Evolutionary conservation across 768 basidiomycete species (phyloP).

Genomic region (Vishniacozyma victoriae): DNA sequence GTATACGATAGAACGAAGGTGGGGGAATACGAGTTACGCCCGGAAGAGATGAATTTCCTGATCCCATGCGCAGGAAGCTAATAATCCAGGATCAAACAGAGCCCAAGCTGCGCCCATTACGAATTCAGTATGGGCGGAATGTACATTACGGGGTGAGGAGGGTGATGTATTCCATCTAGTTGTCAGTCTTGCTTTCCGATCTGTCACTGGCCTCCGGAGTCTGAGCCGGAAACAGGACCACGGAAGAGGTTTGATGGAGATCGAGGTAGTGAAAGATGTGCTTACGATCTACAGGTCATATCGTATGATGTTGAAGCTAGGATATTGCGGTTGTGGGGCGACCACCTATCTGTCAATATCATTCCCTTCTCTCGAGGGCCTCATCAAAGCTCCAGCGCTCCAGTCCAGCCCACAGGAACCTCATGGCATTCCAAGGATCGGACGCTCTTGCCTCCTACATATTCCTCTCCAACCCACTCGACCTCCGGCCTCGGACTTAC

Average conservation of each 20-base stretch:
- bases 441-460: no score
- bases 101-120: constrained; percentile 89
- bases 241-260: constrained; percentile 1
- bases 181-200: no score
- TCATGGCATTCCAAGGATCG: no score
- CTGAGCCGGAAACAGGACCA: neutral
- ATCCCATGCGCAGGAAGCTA: constrained; percentile 93
- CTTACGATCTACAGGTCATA: constrained; percentile 89
- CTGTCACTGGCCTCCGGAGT: no score
- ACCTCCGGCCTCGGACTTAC: no score
- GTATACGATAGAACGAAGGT: no score
- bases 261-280: constrained; percentile 23
- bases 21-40: constrained; percentile 10
- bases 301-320: constrained; percentile 69
- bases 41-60: constrained; percentile 65
- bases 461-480: no score
- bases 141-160: constrained; percentile 48
- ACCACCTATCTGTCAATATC: constrained; percentile 6
- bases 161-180: neutral
- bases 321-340: constrained; percentile 32
- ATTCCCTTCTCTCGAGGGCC: neutral
- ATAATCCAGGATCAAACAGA: constrained; percentile 75
- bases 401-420: no score
- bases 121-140: constrained; percentile 90
- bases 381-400: neutral